Conservation (phyloP, 2,329 filamentous ascomycete genomes). For the Sporothrix sp. region DNA sequence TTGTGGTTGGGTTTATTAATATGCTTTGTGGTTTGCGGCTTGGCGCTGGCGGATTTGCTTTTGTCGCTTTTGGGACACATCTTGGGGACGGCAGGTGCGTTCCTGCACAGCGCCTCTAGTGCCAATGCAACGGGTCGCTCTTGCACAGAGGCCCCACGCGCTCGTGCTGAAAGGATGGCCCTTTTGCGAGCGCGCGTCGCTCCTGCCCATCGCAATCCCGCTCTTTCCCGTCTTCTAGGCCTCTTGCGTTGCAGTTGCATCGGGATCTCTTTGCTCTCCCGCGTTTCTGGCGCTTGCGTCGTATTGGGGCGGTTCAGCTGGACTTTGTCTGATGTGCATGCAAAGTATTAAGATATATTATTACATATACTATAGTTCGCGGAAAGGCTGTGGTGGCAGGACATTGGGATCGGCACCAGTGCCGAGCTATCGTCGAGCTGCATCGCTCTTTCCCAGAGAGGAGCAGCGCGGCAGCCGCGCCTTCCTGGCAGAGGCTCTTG, state of each 20-base stretch:
- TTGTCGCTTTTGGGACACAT: too few species aligned
- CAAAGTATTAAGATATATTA: too few species aligned
- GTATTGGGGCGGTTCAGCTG: background rate
- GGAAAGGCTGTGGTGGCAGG: background rate
- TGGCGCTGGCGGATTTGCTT: too few species aligned
- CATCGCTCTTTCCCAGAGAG: conserved; percentile 2
- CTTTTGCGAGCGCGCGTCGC: background rate
- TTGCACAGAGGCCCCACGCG: background rate
- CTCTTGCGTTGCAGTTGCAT: background rate
- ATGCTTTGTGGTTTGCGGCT: too few species aligned
- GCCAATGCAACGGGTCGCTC: background rate
- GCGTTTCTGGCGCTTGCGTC: background rate
- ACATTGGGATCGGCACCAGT: conserved; percentile 9
- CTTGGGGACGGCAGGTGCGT: too few species aligned
- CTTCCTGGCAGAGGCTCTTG: too few species aligned
- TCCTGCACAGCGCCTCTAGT: too few species aligned
- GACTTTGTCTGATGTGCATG: too few species aligned
- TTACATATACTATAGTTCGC: too few species aligned
- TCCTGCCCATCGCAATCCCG: conserved; percentile 4
- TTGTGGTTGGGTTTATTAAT: too few species aligned
- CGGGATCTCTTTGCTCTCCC: too few species aligned
- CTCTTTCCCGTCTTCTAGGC: background rate
- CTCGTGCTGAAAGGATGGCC: too few species aligned
- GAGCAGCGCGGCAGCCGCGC: background rate
- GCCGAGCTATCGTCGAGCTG: background rate